Base-by-base conservation (phyloP, 2,329 filamentous ascomycete species). In the Gaeumannomyces tritici region DNA sequence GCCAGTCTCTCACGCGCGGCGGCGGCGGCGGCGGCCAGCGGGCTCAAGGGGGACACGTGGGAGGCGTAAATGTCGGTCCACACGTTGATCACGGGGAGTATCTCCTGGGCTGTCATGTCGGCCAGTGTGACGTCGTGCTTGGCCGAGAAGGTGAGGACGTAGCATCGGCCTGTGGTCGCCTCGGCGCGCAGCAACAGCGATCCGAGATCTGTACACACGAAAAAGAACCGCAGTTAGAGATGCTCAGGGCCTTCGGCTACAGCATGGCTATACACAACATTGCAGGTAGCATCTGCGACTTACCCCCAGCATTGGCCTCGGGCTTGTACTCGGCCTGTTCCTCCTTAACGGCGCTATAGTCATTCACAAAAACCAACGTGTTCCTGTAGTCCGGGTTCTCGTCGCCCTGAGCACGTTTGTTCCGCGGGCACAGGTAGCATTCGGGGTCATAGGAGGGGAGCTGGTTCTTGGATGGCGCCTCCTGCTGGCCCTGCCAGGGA, bases 291-390 rank as follows among this genome's bases (percentile, higher is more conserved):
- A n/a, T 28, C 35, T 27, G 15, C 9, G 72, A 69, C 57, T 13
- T 42, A 63, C 62, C 74, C 68, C 82, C 72, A 28, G 73, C 73
- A 5, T 73, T 75, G 12, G 70, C 62, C 4, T 76, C 72, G 2
- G 75, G 74, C 47, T 74, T 71, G 75, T 98, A 99, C 59, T 90
- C 87, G 33, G 88, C 87, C 75, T 99, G 95, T 66, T 90, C 82
- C 76, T 97, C 93, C 77, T 96, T 97, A 60, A 99, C 93, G 2
- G 95, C 95, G 70, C 91, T 96, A 76, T 95, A 99, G 74, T 99
- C 95, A 71, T 99, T 99, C 68, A 98, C 89, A 71, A 99, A 99
- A 54, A 93, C 89, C 73, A 96, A 98, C 0, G 92, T 96, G 70
- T 85, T 85, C 61, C 89, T 82, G 72, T 98, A 99, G 62, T 89